A percentile compares a stretch with the other conserved stretches of the same genome.
phyloP scores from a whole-genome alignment of 2,329 filamentous ascomycete species.

The Thielaviopsis ethacetica region DNA sequence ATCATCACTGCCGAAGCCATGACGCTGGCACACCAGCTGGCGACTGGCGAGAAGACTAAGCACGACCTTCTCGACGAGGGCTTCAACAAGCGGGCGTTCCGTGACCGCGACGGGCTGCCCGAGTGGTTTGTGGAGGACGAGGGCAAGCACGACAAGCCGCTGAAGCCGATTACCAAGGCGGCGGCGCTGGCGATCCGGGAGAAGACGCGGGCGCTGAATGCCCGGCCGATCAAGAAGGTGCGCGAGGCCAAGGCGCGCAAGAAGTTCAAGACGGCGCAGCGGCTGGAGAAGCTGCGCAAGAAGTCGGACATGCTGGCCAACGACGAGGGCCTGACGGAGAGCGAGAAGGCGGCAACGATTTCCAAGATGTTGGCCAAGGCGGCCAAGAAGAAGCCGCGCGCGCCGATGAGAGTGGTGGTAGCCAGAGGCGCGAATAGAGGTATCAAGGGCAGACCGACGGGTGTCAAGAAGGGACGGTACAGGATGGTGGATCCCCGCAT shows the following conservation, averaged over 20 bases:
- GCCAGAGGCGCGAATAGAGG: slow-evolving; percentile 72
- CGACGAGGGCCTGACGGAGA: slow-evolving; percentile 85
- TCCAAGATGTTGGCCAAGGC: slow-evolving; percentile 66
- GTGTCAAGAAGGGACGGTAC: slow-evolving; percentile 78
- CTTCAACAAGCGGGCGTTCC: slow-evolving; percentile 86
- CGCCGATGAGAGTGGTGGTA: slow-evolving; percentile 74
- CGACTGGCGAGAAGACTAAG: slow-evolving; percentile 65
- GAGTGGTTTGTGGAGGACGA: slow-evolving; percentile 99
- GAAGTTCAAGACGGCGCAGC: slow-evolving; percentile 87
- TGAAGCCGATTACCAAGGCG: slow-evolving; percentile 82
- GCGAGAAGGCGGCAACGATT: slow-evolving; percentile 84
- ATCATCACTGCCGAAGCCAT: slow-evolving; percentile 99
- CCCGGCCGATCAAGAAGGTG: slow-evolving; percentile 97
- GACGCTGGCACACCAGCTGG: slow-evolving; percentile 86
- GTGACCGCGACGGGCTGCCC: slow-evolving; percentile 77
- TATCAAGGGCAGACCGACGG: slow-evolving; percentile 70
- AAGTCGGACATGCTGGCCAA: slow-evolving; percentile 83
- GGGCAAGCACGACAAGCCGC: slow-evolving; percentile 59
- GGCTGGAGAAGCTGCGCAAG: slow-evolving; percentile 87
- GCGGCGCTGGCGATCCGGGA: slow-evolving; percentile 87
- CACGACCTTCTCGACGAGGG: slow-evolving; percentile 74
- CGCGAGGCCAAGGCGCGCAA: slow-evolving; percentile 90
- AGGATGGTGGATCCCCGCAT: slow-evolving; percentile 91
- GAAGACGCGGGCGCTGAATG: slow-evolving; percentile 82
- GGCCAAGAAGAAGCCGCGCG: slow-evolving; percentile 70